Conservation (phyloP, 768 basidiomycete genomes). For the Lactarius pseudohatsudake region DNA sequence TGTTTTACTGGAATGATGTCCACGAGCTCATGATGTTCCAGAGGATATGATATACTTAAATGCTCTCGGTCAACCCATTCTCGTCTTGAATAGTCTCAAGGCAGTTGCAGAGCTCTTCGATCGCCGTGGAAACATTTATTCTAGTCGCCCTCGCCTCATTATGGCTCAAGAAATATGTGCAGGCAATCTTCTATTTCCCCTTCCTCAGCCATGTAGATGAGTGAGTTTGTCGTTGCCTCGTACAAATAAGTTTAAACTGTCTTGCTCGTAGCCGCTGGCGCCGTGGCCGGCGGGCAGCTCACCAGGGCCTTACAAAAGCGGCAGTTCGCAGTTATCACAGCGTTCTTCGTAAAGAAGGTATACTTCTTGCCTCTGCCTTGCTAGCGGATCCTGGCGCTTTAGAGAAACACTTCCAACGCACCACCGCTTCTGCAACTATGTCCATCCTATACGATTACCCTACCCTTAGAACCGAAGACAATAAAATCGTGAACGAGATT, state of each 20-base stretch:
- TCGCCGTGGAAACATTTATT: not conserved
- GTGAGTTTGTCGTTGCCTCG: not conserved
- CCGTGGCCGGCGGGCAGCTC: not conserved
- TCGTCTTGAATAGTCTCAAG: not conserved
- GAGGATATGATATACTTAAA: not conserved
- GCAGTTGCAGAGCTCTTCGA: not conserved
- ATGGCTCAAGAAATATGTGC: not conserved
- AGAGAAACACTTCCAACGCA: not conserved
- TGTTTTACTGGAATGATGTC: not conserved
- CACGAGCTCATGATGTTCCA: not conserved
- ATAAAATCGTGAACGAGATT: not conserved
- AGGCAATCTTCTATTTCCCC: not conserved
- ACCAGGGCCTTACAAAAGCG: not conserved
- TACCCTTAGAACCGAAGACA: not conserved
- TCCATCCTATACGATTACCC: not conserved
- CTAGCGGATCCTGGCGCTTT: not conserved
- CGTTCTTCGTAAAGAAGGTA: not conserved
- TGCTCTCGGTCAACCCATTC: not conserved
- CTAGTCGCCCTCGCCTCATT: not conserved
- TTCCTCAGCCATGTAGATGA: not conserved
- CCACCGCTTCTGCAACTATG: not conserved
- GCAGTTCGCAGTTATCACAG: not conserved
- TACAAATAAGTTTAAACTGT: not conserved
- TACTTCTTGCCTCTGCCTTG: not conserved
- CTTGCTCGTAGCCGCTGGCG: not conserved